phyloP scores from a whole-genome alignment of 164 flowering plant species.

The Nymphaea thermarum region DNA sequence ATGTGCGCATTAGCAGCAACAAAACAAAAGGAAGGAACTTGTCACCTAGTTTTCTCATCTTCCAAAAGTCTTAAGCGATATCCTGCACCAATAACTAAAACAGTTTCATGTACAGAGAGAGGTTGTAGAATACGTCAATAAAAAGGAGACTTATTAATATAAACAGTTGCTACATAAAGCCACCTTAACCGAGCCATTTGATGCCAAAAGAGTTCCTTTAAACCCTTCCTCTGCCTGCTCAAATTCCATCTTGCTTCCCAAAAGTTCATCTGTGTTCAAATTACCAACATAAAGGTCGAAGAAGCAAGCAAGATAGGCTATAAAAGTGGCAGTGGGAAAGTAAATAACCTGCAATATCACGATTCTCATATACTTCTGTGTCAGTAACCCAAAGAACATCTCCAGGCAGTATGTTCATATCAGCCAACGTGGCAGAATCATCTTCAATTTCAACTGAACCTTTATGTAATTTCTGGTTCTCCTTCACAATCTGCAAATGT shows the following conservation, averaged over 20 bases:
- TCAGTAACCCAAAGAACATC: slow-evolving; percentile 86
- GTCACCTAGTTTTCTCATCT: too few relatives aligned
- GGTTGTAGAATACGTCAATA: too few relatives aligned
- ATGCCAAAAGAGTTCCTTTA: slow-evolving; percentile 76
- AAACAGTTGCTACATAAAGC: too few relatives aligned
- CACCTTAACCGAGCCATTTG: slow-evolving; percentile 20
- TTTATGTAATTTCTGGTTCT: slow-evolving; percentile 87
- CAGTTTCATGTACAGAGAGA: too few relatives aligned
- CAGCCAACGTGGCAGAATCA: slow-evolving; percentile 78
- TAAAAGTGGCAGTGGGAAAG: not conserved
- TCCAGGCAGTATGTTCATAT: slow-evolving; percentile 81
- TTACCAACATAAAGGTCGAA: not conserved
- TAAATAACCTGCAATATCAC: slow-evolving; percentile 83
- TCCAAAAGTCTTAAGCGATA: too few relatives aligned
- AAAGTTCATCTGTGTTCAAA: slow-evolving; percentile 55
- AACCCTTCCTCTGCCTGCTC: slow-evolving; percentile 71
- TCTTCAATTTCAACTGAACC: slow-evolving; percentile 50
- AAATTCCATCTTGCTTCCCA: slow-evolving; percentile 39
- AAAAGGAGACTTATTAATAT: too few relatives aligned
- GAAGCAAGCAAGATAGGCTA: slow-evolving; percentile 1
- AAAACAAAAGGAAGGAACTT: too few relatives aligned
- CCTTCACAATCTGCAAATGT: slow-evolving; percentile 71
- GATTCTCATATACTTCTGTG: slow-evolving; percentile 77
- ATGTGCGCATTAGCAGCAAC: too few relatives aligned
- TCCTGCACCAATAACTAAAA: too few relatives aligned